Conservation (phyloP, 371 early-diverging fungal genomes). For the Mortierella sp. region DNA sequence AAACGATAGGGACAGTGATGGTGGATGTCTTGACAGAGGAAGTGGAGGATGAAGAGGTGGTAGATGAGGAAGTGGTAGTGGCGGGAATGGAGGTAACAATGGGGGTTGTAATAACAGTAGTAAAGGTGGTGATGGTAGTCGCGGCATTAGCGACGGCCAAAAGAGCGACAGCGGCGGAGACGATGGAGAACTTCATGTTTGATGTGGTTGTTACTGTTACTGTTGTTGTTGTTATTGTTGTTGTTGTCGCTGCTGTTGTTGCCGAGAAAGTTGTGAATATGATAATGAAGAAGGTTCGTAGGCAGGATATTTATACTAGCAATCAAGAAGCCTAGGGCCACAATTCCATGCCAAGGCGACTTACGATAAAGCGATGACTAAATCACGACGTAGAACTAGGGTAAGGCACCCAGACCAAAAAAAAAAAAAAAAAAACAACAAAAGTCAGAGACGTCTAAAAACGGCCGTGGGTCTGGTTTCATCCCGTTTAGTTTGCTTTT, state of each 20-base stretch:
- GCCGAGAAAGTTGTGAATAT: neutral
- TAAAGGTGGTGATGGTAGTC: no score
- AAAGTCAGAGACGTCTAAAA: no score
- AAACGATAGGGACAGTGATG: slow-evolving; percentile 14
- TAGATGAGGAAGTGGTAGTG: no score
- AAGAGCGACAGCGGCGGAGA: slow-evolving; percentile 1
- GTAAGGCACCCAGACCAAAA: neutral
- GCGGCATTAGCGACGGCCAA: slow-evolving; percentile 10
- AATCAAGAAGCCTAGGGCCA: no score
- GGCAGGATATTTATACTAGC: neutral
- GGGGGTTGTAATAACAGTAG: no score
- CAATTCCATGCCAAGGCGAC: no score
- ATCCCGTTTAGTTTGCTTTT: neutral
- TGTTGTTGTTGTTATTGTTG: no score
- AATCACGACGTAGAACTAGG: neutral
- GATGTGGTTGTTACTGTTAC: neutral
- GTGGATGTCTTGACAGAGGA: slow-evolving; percentile 1
- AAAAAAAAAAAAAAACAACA: no score
- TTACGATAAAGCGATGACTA: neutral
- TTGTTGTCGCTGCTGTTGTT: neutral
- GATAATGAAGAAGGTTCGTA: neutral
- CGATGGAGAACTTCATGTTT: slow-evolving; percentile 36
- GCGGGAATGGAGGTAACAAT: no score
- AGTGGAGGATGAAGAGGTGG: no score
- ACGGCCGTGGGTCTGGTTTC: no score